Base-by-base conservation (phyloP, 345 rosid genomes). In the Excoecaria cochinchinensis region DNA sequence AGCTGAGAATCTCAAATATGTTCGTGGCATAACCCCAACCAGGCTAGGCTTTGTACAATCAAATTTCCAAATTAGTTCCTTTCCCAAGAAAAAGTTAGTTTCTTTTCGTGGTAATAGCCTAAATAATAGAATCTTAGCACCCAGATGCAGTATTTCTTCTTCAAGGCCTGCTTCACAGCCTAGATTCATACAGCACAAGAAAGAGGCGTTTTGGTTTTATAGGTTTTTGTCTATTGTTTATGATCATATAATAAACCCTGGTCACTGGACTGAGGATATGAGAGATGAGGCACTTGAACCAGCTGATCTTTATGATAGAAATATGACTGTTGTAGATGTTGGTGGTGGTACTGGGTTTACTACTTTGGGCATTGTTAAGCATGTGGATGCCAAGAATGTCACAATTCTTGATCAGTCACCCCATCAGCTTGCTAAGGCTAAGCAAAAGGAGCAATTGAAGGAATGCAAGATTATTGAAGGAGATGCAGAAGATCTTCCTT, bases 341-440 rank as follows among this genome's bases (percentile, higher is more conserved):
- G 87, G 85, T 42, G 87, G 85, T 22, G 87, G 85, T 12, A 84
- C 83, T 63, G 85, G 87, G 11, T 84, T 84, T 58, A 81, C 87
- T 5, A 84, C 87, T 74, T 74, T 79, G 67, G 84, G 84, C 40
- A 84, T 84, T 57, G 87, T 81, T 63, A 84, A 84, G 76, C 83
- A 84, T 74, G 85, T 84, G 51, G 82, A 84, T 71, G 83, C 87
- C 66, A 84, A 79, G 58, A 84, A 81, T 74, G 79, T 81, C 5
- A 81, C 87, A 17, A 84, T 84, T 61, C 81, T 81, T 47, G 87
- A 81, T 24, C 84, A 81, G 75, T 81, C 87, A 4, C 87, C 84
- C 10, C 87, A 81, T 55, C 84, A 84, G 75, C 81, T 81, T 42
- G 81, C 87, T 17, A 79, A 81, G 76, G 85, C 85, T 68, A 84